A percentile compares a stretch with the other conserved stretches of the same genome.
These are phyloP conservation scores for Phialophora verrucosa DNA, from an alignment of 2,329 filamentous ascomycete species.

Conservation along the genomic window DNA sequence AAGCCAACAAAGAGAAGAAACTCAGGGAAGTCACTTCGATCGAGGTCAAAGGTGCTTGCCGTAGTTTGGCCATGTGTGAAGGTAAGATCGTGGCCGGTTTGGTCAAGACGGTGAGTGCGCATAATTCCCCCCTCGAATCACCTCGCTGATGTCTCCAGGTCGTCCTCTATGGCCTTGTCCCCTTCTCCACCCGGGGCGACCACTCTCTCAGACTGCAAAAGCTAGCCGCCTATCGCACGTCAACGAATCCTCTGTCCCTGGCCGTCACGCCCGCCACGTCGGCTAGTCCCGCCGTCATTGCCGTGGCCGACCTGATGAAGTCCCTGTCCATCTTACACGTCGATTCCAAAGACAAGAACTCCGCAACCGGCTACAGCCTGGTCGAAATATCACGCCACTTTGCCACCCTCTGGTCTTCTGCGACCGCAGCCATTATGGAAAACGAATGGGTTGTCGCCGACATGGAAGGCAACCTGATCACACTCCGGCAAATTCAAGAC, in stretches of 20 bases:
- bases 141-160: conserved; percentile 49
- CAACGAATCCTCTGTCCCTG: conserved; percentile 82
- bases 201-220: conserved; percentile 64
- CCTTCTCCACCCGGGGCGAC: conserved; percentile 38
- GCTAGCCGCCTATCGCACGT: conserved; percentile 76
- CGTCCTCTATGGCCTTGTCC: conserved; percentile 61
- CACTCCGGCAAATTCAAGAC: conserved; percentile 61
- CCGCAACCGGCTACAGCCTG: conserved; percentile 50
- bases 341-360: conserved; percentile 41
- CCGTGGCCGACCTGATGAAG: conserved; percentile 92
- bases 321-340: conserved; percentile 81
- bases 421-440: conserved; percentile 72
- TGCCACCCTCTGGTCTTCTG: conserved; percentile 80
- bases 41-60: conserved; percentile 77
- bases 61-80: conserved; percentile 74
- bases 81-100: conserved; percentile 83
- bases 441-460: conserved; percentile 84
- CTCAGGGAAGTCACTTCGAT: conserved; percentile 74
- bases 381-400: conserved; percentile 79
- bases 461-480: conserved; percentile 82
- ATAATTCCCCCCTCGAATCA: conserved; percentile 1
- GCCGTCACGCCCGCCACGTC: conserved; percentile 64
- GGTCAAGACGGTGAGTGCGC: conserved; percentile 75
- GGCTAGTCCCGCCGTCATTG: conserved; percentile 66
- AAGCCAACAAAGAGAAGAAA: conserved; percentile 72